Percentiles rank a stretch among this genome's conserved stretches.
These are phyloP conservation scores for Alternaria sp. DNA, from an alignment of 2,329 filamentous ascomycete genomes.

Conservation along the genomic window DNA sequence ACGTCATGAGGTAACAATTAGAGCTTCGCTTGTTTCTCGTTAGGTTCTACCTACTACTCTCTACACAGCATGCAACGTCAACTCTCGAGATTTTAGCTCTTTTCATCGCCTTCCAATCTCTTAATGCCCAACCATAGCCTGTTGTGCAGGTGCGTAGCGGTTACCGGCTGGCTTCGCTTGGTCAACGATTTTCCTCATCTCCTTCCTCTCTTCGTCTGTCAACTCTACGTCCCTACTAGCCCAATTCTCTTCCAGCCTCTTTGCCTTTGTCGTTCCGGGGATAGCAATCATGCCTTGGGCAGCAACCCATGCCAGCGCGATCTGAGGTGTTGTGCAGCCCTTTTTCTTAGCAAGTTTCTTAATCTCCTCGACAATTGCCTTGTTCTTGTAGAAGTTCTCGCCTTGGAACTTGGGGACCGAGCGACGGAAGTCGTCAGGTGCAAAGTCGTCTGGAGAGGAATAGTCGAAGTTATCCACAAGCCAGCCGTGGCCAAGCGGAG, in stretches of 20 bases:
- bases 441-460: conserved; percentile 56
- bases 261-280: conserved; percentile 52
- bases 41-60: neutral
- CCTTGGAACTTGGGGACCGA: conserved; percentile 53
- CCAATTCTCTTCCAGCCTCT: conserved; percentile 34
- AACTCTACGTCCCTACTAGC: conserved; percentile 30
- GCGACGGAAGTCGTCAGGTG: conserved; percentile 43
- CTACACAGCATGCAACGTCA: neutral
- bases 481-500: conserved; percentile 45
- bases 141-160: conserved; percentile 40
- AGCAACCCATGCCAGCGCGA: conserved; percentile 55
- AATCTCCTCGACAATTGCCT: conserved; percentile 38
- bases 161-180: conserved; percentile 53
- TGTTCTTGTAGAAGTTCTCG: conserved; percentile 48
- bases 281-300: conserved; percentile 62
- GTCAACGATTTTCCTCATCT: conserved; percentile 32
- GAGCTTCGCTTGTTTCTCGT: neutral
- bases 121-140: conserved; percentile 29
- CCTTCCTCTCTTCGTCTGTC: conserved; percentile 30
- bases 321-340: conserved; percentile 63
- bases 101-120: neutral
- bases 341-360: conserved; percentile 52
- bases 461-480: conserved; percentile 33
- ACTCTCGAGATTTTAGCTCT: neutral
- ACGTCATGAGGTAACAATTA: neutral